Conservation (phyloP, 176 grass and related monocot species). For the barley (Hordeum vulgare) region DNA sequence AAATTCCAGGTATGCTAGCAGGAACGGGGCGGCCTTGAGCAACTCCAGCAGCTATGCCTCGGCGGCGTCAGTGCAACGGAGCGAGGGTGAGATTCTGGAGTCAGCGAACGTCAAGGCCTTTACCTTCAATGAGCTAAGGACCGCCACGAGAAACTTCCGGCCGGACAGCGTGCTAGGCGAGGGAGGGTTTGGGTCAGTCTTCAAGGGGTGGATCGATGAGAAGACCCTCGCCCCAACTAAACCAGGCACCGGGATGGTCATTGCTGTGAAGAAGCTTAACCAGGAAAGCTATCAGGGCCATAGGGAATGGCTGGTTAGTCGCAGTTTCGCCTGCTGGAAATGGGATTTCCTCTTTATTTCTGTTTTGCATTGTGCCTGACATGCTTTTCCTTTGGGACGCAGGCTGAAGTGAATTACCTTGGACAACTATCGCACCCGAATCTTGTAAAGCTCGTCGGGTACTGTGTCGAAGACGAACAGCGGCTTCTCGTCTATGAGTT, state of each 20-base stretch:
- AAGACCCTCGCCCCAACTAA: slow-evolving; percentile 44
- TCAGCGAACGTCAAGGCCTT: slow-evolving; percentile 62
- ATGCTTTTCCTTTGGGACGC: neutral
- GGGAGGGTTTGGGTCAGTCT: slow-evolving; percentile 65
- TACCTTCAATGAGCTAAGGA: slow-evolving; percentile 57
- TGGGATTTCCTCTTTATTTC: neutral
- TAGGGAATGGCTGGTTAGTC: slow-evolving; percentile 75
- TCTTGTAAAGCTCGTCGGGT: slow-evolving; percentile 76
- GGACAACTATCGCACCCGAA: slow-evolving; percentile 56
- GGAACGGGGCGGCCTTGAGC: slow-evolving; percentile 27
- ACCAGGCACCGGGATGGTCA: slow-evolving; percentile 68
- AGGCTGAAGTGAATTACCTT: slow-evolving; percentile 88
- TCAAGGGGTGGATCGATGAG: slow-evolving; percentile 86
- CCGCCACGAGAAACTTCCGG: slow-evolving; percentile 64
- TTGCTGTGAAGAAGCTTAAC: slow-evolving; percentile 81
- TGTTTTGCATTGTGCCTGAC: neutral
- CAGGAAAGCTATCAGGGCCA: slow-evolving; percentile 69
- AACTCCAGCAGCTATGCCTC: slow-evolving; percentile 44
- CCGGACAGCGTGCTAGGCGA: slow-evolving; percentile 68
- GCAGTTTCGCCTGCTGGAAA: neutral
- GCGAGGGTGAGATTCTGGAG: slow-evolving; percentile 62
- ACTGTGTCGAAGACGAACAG: slow-evolving; percentile 78
- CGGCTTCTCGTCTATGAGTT: slow-evolving; percentile 88
- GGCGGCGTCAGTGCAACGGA: slow-evolving; percentile 28
- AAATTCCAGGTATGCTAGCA: slow-evolving; percentile 26